A percentile compares a stretch with the other conserved stretches of the same genome.
These are phyloP conservation scores for Coffea humblotiana DNA, from an alignment of 305 asterid genomes.

Conservation along the genomic window DNA sequence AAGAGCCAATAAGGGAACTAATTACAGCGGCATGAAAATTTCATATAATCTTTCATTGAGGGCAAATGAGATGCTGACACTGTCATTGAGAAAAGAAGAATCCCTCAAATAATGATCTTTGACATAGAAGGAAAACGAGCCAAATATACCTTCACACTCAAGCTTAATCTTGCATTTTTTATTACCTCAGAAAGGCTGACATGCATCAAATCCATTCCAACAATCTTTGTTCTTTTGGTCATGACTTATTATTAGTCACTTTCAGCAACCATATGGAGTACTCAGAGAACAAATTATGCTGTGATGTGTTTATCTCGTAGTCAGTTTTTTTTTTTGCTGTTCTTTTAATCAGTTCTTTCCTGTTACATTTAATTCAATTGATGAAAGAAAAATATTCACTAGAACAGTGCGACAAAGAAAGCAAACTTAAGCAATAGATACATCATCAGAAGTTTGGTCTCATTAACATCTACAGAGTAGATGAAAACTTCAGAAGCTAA, in stretches of 20 bases:
- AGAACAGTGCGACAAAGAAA: neutral
- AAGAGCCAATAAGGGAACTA: constrained; percentile 2
- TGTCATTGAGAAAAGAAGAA: neutral
- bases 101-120: neutral
- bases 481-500: neutral
- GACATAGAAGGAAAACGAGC: neutral
- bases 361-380: neutral
- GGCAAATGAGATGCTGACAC: neutral
- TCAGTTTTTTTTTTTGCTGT: neutral
- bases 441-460: neutral
- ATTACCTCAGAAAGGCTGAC: neutral
- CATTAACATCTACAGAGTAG: neutral
- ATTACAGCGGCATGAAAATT: neutral
- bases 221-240: neutral
- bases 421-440: neutral
- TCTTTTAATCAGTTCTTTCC: neutral
- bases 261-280: neutral
- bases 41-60: neutral
- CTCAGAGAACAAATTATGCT: neutral
- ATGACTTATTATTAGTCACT: too few relatives aligned
- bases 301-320: neutral
- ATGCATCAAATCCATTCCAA: neutral
- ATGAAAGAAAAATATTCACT: neutral
- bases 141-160: neutral
- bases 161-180: neutral